Percentiles rank a stretch among this genome's conserved stretches.
These are phyloP conservation scores for Cnidoscolus chayamansa DNA, from an alignment of 441 rosid genomes.

Conservation along the genomic window DNA sequence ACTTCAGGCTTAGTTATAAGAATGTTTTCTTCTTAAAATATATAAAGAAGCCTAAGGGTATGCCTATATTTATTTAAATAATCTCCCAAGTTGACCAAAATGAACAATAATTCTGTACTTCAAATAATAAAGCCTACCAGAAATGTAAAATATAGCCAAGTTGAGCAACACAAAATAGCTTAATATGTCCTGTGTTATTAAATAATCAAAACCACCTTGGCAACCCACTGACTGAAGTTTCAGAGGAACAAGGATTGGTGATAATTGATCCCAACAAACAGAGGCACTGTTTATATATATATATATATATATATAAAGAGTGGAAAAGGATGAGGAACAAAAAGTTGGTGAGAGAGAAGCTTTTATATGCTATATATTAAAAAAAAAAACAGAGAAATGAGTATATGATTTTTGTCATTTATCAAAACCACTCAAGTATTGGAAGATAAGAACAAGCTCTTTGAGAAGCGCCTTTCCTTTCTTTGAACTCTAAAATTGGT, in stretches of 20 bases:
- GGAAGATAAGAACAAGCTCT: neutral
- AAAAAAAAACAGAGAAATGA: neutral
- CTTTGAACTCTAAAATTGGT: no score
- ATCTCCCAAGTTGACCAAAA: neutral
- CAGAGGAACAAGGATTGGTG: slow-evolving; percentile 1
- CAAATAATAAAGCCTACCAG: neutral
- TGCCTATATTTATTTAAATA: no score
- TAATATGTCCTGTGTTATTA: neutral
- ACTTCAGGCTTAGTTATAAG: no score
- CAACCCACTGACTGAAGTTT: slow-evolving; percentile 7
- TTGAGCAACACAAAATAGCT: neutral
- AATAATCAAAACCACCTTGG: neutral
- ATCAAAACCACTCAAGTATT: slow-evolving; percentile 9
- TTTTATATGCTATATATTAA: neutral
- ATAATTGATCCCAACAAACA: slow-evolving; percentile 1
- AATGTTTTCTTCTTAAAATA: no score
- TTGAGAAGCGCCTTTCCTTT: no score
- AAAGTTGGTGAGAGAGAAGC: slow-evolving; percentile 18
- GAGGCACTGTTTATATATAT: neutral
- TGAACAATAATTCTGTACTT: neutral
- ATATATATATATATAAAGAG: neutral
- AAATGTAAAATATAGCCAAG: neutral
- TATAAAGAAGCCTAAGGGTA: no score
- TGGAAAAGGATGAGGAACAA: neutral
- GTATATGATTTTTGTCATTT: slow-evolving; percentile 15